Percentiles rank a stretch among this genome's conserved stretches.
phyloP scores from a whole-genome alignment of 2,329 filamentous ascomycete genomes.

The Cercospora zeina region DNA sequence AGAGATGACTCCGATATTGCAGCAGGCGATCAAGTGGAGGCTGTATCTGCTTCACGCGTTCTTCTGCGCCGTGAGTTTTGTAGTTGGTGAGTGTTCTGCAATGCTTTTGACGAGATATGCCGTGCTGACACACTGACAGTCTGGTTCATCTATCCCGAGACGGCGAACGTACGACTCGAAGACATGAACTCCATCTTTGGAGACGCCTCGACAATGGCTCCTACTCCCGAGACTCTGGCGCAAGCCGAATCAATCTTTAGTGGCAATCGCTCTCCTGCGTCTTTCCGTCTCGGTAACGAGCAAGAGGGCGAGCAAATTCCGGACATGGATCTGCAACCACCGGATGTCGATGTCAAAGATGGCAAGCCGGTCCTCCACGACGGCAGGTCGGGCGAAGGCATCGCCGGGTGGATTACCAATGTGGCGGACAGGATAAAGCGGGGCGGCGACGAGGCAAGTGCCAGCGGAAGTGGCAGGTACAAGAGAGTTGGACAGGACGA shows the following conservation, averaged over 20 bases:
- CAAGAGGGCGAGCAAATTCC: conserved; percentile 63
- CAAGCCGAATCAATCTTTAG: conserved; percentile 83
- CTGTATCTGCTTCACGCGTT: conserved; percentile 94
- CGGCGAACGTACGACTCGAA: conserved; percentile 88
- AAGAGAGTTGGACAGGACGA: conserved; percentile 50
- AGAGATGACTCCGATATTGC: conserved; percentile 88
- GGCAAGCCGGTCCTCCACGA: conserved; percentile 52
- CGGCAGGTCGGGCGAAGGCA: conserved; percentile 52
- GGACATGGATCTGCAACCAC: conserved; percentile 77
- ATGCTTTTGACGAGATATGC: not conserved
- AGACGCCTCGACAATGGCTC: conserved; percentile 80
- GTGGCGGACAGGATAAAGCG: conserved; percentile 55
- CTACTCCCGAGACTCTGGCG: conserved; percentile 73
- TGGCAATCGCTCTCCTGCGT: conserved; percentile 70
- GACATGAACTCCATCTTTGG: conserved; percentile 96
- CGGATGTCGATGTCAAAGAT: conserved; percentile 57
- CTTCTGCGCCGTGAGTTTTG: conserved; percentile 92
- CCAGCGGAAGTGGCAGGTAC: conserved; percentile 49
- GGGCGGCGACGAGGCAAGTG: conserved; percentile 47
- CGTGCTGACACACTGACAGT: conserved; percentile 56
- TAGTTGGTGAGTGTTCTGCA: conserved; percentile 73
- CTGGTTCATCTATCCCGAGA: conserved; percentile 97
- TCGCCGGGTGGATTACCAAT: conserved; percentile 69
- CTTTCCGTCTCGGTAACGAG: conserved; percentile 61
- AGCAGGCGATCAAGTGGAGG: conserved; percentile 90